phyloP scores from a whole-genome alignment of 2,329 filamentous ascomycete species.

The Atkinsonella texensis region DNA sequence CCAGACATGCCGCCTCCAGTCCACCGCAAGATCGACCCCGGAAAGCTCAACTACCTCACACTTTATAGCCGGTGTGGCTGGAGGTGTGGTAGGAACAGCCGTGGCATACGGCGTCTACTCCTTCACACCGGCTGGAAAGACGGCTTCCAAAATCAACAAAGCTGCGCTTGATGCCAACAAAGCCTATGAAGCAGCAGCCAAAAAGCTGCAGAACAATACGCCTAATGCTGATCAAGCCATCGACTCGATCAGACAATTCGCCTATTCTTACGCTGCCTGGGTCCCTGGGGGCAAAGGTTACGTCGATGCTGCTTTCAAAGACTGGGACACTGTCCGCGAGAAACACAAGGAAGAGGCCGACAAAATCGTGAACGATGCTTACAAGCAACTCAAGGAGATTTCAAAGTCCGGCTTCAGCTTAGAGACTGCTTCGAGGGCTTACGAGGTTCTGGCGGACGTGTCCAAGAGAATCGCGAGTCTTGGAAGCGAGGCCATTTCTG shows the following conservation, averaged over 20 bases:
- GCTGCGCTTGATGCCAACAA: slow-evolving; percentile 41
- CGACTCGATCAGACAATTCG: slow-evolving; percentile 51
- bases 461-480: slow-evolving; percentile 47
- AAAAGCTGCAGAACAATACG: slow-evolving; percentile 48
- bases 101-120: slow-evolving; percentile 32
- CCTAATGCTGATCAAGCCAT: slow-evolving; percentile 57
- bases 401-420: slow-evolving; percentile 48
- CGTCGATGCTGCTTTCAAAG: slow-evolving; percentile 57
- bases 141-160: slow-evolving; percentile 32
- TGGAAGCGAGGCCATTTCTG: slow-evolving; percentile 47
- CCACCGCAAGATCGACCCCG: slow-evolving; percentile 19
- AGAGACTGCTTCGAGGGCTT: slow-evolving; percentile 48
- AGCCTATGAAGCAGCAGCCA: slow-evolving; percentile 47
- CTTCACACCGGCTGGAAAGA: slow-evolving; percentile 30
- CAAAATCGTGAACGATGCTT: slow-evolving; percentile 53
- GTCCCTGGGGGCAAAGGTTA: slow-evolving; percentile 59
- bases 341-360: slow-evolving; percentile 62
- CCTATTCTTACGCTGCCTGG: slow-evolving; percentile 57
- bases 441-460: slow-evolving; percentile 50
- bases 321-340: slow-evolving; percentile 54
- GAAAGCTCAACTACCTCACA: slow-evolving; percentile 18
- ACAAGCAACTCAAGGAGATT: slow-evolving; percentile 51
- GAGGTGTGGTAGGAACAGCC: slow-evolving; percentile 30
- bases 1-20: slow-evolving; percentile 27
- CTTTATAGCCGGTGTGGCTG: slow-evolving; percentile 28